Evolutionary conservation across 1,284 basidiomycete genomes (phyloP).

Genomic region (Golubevia pallescens): DNA sequence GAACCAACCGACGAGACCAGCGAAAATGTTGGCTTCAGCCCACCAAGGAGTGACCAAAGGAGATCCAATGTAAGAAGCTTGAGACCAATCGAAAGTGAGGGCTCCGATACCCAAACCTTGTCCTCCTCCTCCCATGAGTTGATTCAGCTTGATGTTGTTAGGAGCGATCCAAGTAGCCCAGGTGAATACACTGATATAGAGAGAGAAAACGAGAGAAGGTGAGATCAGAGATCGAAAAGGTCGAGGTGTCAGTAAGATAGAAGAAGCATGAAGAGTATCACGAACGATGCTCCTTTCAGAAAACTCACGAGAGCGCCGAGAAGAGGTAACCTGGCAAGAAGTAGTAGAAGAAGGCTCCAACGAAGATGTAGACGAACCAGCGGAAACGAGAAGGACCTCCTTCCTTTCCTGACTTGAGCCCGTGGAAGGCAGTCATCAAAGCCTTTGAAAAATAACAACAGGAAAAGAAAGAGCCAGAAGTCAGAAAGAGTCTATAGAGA

Average conservation of each 20-base stretch:
- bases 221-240: background rate
- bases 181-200: conserved; percentile 42
- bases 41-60: conserved; percentile 48
- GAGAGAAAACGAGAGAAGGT: background rate
- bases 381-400: conserved; percentile 25
- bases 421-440: conserved; percentile 48
- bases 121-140: conserved; percentile 36
- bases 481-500: background rate
- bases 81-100: conserved; percentile 49
- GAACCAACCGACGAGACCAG: conserved; percentile 39
- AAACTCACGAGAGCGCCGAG: background rate
- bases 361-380: conserved; percentile 38
- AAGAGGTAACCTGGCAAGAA: conserved; percentile 55
- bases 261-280: conserved; percentile 1
- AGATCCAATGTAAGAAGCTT: conserved; percentile 29
- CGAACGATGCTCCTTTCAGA: background rate
- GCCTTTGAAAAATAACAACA: conserved; percentile 14
- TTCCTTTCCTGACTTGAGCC: conserved; percentile 7
- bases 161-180: conserved; percentile 53
- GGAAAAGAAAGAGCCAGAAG: conserved; percentile 1
- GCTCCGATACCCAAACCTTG: conserved; percentile 39
- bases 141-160: conserved; percentile 48
- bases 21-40: conserved; percentile 35
- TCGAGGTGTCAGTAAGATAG: background rate
- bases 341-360: conserved; percentile 36